Conservation (phyloP, 1,284 basidiomycete species). For the Cryptococcus neoformans region DNA sequence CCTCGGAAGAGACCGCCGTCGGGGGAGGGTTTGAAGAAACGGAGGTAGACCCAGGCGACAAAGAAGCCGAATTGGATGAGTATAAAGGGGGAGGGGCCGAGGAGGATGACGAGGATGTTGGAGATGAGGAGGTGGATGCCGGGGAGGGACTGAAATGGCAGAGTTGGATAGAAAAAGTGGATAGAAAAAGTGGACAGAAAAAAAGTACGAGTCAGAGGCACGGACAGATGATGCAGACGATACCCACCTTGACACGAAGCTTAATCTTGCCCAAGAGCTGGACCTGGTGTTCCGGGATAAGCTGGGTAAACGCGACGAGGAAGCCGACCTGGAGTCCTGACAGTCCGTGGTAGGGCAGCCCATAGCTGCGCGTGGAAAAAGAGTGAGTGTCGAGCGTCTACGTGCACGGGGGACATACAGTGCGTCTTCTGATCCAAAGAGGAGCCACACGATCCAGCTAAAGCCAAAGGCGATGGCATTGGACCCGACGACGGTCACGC, state of each 20-base stretch:
- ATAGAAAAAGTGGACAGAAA: neutral
- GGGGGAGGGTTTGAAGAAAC: constrained; percentile 86
- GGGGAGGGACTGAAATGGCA: constrained; percentile 65
- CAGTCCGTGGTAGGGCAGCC: constrained; percentile 84
- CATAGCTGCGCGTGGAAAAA: constrained; percentile 58
- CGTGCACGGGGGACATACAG: constrained; percentile 51
- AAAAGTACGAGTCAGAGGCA: neutral
- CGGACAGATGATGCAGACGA: constrained; percentile 12
- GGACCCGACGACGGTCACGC: constrained; percentile 70
- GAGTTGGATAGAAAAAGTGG: neutral
- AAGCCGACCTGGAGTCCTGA: constrained; percentile 87
- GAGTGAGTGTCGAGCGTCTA: neutral
- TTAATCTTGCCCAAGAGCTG: constrained; percentile 84
- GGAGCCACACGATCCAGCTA: constrained; percentile 43
- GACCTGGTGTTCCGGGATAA: constrained; percentile 97
- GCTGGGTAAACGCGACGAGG: constrained; percentile 93
- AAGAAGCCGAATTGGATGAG: constrained; percentile 99
- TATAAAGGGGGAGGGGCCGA: constrained; percentile 91
- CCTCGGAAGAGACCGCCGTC: constrained; percentile 59
- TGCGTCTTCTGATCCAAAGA: constrained; percentile 42
- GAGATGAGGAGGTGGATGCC: constrained; percentile 92
- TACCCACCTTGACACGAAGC: constrained; percentile 76
- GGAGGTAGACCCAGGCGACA: constrained; percentile 87
- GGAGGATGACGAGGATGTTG: constrained; percentile 79
- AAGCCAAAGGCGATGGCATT: constrained; percentile 80